These are phyloP conservation scores for Ophiostoma sp. DNA, from an alignment of 2,329 filamentous ascomycete genomes.

Conservation along the genomic window DNA sequence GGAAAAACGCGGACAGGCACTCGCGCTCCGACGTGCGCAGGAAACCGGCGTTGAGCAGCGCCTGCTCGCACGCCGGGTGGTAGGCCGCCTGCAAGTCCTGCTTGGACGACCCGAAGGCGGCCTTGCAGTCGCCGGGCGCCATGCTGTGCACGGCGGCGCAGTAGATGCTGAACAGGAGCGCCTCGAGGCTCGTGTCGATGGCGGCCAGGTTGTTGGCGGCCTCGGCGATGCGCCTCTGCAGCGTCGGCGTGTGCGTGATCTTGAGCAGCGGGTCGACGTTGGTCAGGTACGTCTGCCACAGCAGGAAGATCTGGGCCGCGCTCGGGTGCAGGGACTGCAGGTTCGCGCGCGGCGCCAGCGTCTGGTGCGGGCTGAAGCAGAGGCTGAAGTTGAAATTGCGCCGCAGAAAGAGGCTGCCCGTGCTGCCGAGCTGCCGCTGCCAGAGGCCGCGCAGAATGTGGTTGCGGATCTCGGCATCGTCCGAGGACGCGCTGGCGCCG, in stretches of 20 bases:
- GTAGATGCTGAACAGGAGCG: constrained; percentile 53
- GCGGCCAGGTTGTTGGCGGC: constrained; percentile 40
- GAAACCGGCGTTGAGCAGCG: constrained; percentile 47
- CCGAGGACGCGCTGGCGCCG: neutral
- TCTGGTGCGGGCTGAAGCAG: constrained; percentile 45
- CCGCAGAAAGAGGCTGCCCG: constrained; percentile 37
- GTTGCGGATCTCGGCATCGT: constrained; percentile 29
- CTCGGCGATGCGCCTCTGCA: constrained; percentile 49
- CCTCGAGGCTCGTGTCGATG: constrained; percentile 39
- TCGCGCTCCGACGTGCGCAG: constrained; percentile 46
- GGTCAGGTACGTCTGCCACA: constrained; percentile 55
- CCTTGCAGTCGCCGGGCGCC: constrained; percentile 38
- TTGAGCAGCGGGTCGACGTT: constrained; percentile 57
- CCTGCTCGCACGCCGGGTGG: constrained; percentile 47
- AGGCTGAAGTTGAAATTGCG: neutral
- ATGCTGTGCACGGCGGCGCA: constrained; percentile 41
- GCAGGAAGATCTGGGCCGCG: constrained; percentile 40
- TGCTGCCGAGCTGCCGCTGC: constrained; percentile 29
- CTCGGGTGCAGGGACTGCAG: constrained; percentile 47
- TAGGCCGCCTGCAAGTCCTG: constrained; percentile 40
- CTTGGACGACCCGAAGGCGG: constrained; percentile 39
- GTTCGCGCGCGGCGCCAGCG: constrained; percentile 28
- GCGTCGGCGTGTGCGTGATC: constrained; percentile 50
- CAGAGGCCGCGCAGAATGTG: constrained; percentile 20
- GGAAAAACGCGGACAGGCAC: constrained; percentile 50